Conservation (phyloP, 352 stramenopile species). For the Pythium sp. region DNA sequence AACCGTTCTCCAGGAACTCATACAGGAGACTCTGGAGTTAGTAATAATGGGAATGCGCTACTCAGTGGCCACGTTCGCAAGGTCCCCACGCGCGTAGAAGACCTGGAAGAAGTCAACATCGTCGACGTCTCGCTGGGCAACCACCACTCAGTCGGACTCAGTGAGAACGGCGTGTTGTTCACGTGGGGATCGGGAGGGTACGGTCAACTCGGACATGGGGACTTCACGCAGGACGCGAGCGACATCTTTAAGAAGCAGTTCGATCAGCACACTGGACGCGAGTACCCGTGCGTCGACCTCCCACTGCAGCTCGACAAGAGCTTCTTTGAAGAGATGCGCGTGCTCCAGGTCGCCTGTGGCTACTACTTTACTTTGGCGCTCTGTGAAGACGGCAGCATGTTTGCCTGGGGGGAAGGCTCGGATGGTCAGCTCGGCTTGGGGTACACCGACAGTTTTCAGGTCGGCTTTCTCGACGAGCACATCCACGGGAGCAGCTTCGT, state of each 20-base stretch:
- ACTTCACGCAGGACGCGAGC: constrained; percentile 35
- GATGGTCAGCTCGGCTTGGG: constrained; percentile 69
- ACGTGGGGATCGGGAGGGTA: constrained; percentile 71
- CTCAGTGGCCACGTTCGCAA: constrained; percentile 22
- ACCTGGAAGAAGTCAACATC: constrained; percentile 58
- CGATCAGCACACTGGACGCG: constrained; percentile 58
- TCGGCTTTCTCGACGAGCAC: constrained; percentile 66
- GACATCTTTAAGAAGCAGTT: constrained; percentile 69
- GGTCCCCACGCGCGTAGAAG: constrained; percentile 57
- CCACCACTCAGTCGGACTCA: constrained; percentile 72
- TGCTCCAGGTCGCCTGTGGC: constrained; percentile 66
- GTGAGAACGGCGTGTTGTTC: constrained; percentile 52
- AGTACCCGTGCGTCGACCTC: constrained; percentile 67
- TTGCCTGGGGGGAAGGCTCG: constrained; percentile 73
- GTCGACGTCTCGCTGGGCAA: constrained; percentile 43
- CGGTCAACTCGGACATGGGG: constrained; percentile 70
- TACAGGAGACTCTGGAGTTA: neutral
- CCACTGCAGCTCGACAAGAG: constrained; percentile 67
- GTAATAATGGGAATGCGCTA: neutral
- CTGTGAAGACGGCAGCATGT: constrained; percentile 68
- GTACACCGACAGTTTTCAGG: constrained; percentile 58
- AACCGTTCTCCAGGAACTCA: neutral
- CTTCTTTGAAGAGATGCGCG: constrained; percentile 71
- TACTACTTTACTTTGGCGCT: constrained; percentile 72
- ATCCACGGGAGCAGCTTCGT: constrained; percentile 75